phyloP scores from a whole-genome alignment of 441 rosid genomes.

The Erysimum pusillum region DNA sequence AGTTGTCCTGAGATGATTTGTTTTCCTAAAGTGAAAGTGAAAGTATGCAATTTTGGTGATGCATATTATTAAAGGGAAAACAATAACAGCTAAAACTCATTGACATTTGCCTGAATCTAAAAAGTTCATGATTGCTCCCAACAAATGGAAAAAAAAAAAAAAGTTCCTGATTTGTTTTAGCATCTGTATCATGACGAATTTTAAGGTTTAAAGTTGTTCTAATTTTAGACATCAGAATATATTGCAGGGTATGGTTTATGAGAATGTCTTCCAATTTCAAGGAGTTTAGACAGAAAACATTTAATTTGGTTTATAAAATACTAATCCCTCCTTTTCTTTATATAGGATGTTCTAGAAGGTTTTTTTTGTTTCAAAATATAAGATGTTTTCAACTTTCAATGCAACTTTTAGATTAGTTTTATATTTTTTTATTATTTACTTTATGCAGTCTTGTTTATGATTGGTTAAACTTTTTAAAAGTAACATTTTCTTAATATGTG shows the following conservation, averaged over 20 bases:
- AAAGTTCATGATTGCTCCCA: constrained; percentile 27
- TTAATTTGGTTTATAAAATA: constrained; percentile 1
- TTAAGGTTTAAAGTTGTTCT: constrained; percentile 14
- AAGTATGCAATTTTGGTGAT: constrained; percentile 12
- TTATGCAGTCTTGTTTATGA: no score
- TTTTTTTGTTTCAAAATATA: no score
- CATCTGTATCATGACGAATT: background rate
- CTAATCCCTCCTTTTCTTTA: no score
- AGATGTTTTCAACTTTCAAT: no score
- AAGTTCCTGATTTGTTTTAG: constrained; percentile 10
- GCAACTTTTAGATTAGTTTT: no score
- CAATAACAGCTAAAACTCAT: constrained; percentile 11
- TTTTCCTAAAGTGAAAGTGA: constrained; percentile 29
- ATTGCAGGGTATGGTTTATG: background rate
- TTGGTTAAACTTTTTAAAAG: no score
- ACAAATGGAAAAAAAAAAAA: background rate
- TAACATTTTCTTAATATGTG: no score
- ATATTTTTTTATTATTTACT: no score
- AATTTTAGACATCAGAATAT: background rate
- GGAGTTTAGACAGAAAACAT: background rate
- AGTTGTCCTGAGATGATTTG: constrained; percentile 21
- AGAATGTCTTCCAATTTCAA: constrained; percentile 8
- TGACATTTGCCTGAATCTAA: constrained; percentile 18
- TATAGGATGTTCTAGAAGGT: no score
- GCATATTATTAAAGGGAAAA: constrained; percentile 24